Percentiles rank a stretch among this genome's conserved stretches.
phyloP scores from a whole-genome alignment of 805 yeast genomes.

The Candida awuae region DNA sequence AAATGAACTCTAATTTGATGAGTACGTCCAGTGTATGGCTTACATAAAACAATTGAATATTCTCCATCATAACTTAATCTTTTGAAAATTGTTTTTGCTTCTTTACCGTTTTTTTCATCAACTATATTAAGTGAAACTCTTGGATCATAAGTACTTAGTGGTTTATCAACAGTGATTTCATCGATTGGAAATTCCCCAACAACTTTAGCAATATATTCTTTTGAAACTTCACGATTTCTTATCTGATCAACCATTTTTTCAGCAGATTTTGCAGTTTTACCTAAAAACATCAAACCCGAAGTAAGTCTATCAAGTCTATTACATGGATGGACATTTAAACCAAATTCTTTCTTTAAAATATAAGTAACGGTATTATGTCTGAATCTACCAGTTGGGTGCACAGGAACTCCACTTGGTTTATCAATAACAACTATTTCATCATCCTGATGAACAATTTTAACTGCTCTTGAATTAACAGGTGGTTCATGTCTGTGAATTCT shows the following conservation, averaged over 20 bases:
- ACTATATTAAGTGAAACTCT: conserved; percentile 59
- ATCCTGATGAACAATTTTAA: conserved; percentile 64
- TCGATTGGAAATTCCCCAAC: conserved; percentile 72
- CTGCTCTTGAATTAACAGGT: conserved; percentile 53
- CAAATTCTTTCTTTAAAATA: conserved; percentile 63
- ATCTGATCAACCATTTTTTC: conserved; percentile 65
- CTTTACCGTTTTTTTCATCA: conserved; percentile 37
- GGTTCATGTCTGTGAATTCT: conserved; percentile 87
- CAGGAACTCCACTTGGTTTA: conserved; percentile 92
- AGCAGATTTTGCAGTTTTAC: conserved; percentile 73
- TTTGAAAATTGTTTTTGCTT: conserved; percentile 62
- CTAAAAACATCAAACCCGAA: conserved; percentile 88
- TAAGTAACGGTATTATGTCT: conserved; percentile 69
- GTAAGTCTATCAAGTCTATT: conserved; percentile 86
- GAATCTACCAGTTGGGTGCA: conserved; percentile 89
- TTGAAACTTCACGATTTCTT: conserved; percentile 63
- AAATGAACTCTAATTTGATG: conserved; percentile 94
- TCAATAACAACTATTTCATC: conserved; percentile 75
- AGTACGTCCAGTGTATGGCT: conserved; percentile 86
- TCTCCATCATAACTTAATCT: conserved; percentile 62
- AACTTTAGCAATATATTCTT: conserved; percentile 83
- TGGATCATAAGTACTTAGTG: conserved; percentile 66
- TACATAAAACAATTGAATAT: conserved; percentile 67
- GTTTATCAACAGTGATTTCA: conserved; percentile 50
- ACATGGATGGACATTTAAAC: conserved; percentile 66